Base-by-base conservation (phyloP, 2,329 filamentous ascomycete genomes). In the Ampelomyces quisqualis region DNA sequence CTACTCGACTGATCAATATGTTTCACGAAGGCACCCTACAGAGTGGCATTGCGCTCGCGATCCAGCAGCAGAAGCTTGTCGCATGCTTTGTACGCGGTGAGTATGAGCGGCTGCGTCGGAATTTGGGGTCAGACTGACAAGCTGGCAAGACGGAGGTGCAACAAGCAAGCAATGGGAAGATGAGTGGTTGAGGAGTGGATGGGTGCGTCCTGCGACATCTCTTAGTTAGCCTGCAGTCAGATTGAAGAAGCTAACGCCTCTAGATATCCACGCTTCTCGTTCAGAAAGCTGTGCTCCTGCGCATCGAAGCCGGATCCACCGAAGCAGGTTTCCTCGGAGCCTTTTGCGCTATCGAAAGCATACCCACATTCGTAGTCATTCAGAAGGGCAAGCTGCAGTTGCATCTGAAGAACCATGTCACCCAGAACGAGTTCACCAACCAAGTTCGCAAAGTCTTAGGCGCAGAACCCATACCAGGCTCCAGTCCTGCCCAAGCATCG, bases 1-100 rank as follows among this genome's bases (percentile, higher is more conserved):
- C 40, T 43, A 40, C 37, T 37, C 45, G 38, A 39, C 43, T 39
- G n/a, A 10, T 29, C 17, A 47, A 33, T 28, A 90, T 95, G 84
- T 96, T 95, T 70, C 90, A 90, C 65, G 62, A 83, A 45, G 90
- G 90, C 13, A 82, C 81, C 46, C 70, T 96, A 14, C 86, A 94
- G 58, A 84, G 85, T 58, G 90, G 88, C 43, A 94, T 96, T 55
- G 77, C 79, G 21, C 74, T 80, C 14, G 89, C 90, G 9, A 77
- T 96, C 5, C 78, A 81, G 45, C 76, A 90, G 65, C 74, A 80
- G 44, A 94, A 91, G 68, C 77, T 86, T 13, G 86, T 96, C 1
- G 79, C 87, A 20, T 95, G 89, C 70, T 94, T 96, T 68, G 84
- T 95, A 21, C 81, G 82, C 60, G 85, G 88, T 89, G 68, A 52